Evolutionary conservation across 2,329 filamentous ascomycete species (phyloP).

Genomic region (Fusarium goolgardi): DNA sequence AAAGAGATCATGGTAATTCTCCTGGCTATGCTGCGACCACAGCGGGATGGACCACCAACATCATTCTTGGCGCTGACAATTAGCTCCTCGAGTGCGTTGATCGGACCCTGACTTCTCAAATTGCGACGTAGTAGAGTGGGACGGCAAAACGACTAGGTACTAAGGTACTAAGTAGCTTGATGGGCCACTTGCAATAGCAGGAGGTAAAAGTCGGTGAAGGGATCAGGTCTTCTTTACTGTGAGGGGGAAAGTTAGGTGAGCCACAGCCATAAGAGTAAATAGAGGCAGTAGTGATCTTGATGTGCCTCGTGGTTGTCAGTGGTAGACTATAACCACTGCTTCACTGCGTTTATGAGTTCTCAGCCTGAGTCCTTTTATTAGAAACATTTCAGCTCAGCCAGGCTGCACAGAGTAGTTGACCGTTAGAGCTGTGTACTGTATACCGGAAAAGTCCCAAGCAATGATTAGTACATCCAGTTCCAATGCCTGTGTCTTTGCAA

Average conservation of each 20-base stretch:
- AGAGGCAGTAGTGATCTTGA: constrained; percentile 35
- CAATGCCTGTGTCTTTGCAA: neutral
- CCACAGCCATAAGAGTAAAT: constrained; percentile 37
- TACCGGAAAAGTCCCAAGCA: constrained; percentile 8
- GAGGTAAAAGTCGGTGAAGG: constrained; percentile 51
- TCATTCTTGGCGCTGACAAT: constrained; percentile 27
- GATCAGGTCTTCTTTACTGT: constrained; percentile 30
- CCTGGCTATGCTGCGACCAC: constrained; percentile 8
- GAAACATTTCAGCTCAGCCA: constrained; percentile 26
- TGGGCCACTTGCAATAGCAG: constrained; percentile 43
- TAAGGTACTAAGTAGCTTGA: constrained; percentile 27
- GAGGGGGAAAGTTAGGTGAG: constrained; percentile 40
- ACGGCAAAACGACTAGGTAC: constrained; percentile 37
- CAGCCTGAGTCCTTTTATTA: constrained; percentile 28
- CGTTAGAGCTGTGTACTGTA: neutral
- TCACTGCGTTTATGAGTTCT: constrained; percentile 14
- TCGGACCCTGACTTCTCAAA: constrained; percentile 46
- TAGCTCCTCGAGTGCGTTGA: constrained; percentile 33
- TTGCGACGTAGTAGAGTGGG: constrained; percentile 39
- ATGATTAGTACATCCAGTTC: constrained; percentile 2
- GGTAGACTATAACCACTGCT: constrained; percentile 13
- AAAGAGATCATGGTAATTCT: constrained; percentile 9
- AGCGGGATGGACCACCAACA: constrained; percentile 37
- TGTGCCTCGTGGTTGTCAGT: constrained; percentile 22
- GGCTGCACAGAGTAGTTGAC: constrained; percentile 1